A percentile compares a stretch with the other conserved stretches of the same genome.
Evolutionary conservation across 805 yeast genomes (phyloP).

Genomic region (Soucietia sequanensis): DNA sequence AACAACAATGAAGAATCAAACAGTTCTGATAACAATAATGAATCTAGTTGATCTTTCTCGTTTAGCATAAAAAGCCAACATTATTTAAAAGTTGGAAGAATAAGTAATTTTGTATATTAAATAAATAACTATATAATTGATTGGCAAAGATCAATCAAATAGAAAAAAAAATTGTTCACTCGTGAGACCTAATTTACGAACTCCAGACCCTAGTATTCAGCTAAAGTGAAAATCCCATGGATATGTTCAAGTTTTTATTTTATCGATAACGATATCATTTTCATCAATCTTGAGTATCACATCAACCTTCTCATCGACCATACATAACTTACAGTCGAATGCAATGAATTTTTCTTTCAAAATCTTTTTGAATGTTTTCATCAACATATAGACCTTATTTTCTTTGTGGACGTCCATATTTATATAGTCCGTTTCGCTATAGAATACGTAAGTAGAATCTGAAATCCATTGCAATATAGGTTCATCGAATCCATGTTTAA

Average conservation of each 20-base stretch:
- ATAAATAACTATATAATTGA: too few relatives aligned
- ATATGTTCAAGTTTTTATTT: neutral
- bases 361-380: constrained; percentile 29
- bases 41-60: too few relatives aligned
- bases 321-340: constrained; percentile 47
- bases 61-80: too few relatives aligned
- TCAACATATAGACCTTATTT: constrained; percentile 39
- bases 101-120: too few relatives aligned
- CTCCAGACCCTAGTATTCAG: too few relatives aligned
- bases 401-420: constrained; percentile 39
- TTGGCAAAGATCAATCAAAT: too few relatives aligned
- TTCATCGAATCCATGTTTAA: constrained; percentile 17
- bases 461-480: constrained; percentile 40
- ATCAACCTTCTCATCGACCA: constrained; percentile 31
- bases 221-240: too few relatives aligned
- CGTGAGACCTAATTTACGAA: too few relatives aligned
- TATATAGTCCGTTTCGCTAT: constrained; percentile 31
- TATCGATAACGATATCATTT: neutral
- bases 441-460: constrained; percentile 41
- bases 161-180: too few relatives aligned
- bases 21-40: neutral
- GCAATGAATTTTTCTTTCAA: constrained; percentile 46
- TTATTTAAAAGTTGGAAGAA: too few relatives aligned
- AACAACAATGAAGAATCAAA: neutral
- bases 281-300: constrained; percentile 1